Base-by-base conservation (phyloP, 306 rosid species). In the Citrullus colocynthis region DNA sequence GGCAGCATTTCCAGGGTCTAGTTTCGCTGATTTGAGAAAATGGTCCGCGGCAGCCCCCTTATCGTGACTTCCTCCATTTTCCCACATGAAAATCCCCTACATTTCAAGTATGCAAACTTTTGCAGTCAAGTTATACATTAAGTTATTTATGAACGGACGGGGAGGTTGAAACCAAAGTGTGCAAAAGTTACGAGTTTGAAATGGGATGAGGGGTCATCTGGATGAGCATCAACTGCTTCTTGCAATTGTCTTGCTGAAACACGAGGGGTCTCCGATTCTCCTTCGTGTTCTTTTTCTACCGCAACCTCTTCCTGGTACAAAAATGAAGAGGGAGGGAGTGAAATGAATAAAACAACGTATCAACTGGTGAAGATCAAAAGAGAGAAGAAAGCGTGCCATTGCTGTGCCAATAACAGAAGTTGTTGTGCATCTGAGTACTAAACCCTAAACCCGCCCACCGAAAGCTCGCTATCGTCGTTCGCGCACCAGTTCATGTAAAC, bases 81-180 rank as follows among this genome's bases (percentile, higher is more conserved):
- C 85, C 98, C 98, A 93, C 52, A 93, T 79, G 60, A 84, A 78
- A 30, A 87, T 37, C 18, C 92, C 98, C 97, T 93, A 48, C n/a
- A 14, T 32, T 64, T 79, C 32, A 15, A 49, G 10, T 10, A 39
- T 39, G 73, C 73, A 17, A 9, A 67, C 37, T 34, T 34, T 37
- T 16, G 20, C 1, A 36, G 39, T 44, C 36, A 69, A 45, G 37
- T 44, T 70, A 12, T 11, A 12, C 52, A 41, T 45, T 6, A 20
- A 20, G 32, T 21, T 21, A 13, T 20, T 20, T 42, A 45, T 42
- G n/a, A 45, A 34, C 55, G 11, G 10, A 2, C 6, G 30, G 15
- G 48, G 30, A 13, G 5, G 12, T 41, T 69, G 20, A 44, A n/a
- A 9, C 42, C 55, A 66, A 14, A 8, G 41, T 16, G 17, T 34